Conservation (phyloP, 179 eudicot species). For the Beta macrorhiza region DNA sequence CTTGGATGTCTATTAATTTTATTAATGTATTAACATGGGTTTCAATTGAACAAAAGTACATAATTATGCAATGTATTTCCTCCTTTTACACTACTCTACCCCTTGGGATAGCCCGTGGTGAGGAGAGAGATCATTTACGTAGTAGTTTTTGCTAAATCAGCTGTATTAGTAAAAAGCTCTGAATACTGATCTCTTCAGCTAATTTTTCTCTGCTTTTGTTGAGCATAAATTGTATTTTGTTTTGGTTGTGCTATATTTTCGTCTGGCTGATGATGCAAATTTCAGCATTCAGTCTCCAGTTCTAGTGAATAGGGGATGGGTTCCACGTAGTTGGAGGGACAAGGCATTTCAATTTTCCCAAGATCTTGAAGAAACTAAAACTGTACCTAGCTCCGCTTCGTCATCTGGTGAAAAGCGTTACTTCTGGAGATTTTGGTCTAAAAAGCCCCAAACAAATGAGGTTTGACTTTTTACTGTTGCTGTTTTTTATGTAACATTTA, state of each 20-base stretch:
- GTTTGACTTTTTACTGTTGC: slow-evolving; percentile 23
- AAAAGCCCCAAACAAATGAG: slow-evolving; percentile 47
- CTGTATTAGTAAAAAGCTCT: neutral
- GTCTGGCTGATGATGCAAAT: slow-evolving; percentile 32
- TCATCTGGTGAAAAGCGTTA: slow-evolving; percentile 38
- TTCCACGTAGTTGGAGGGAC: slow-evolving; percentile 93
- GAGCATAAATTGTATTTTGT: neutral
- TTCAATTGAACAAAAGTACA: no score
- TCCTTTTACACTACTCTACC: neutral
- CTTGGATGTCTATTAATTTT: neutral
- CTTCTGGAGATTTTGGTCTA: slow-evolving; percentile 79
- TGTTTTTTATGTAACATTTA: neutral
- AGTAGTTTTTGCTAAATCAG: neutral
- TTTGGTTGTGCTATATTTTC: slow-evolving; percentile 14
- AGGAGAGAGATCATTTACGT: neutral
- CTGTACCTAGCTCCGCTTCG: slow-evolving; percentile 29
- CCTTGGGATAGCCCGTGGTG: neutral
- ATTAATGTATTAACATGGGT: neutral
- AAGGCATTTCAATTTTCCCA: slow-evolving; percentile 42
- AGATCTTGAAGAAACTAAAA: slow-evolving; percentile 32
- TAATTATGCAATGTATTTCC: neutral
- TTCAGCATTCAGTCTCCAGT: slow-evolving; percentile 81
- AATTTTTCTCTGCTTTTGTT: neutral
- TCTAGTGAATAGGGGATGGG: slow-evolving; percentile 97
- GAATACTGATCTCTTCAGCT: neutral